These are phyloP conservation scores for Taphrina wiesneri DNA, from an alignment of 1,139 yeast species.

Conservation along the genomic window DNA sequence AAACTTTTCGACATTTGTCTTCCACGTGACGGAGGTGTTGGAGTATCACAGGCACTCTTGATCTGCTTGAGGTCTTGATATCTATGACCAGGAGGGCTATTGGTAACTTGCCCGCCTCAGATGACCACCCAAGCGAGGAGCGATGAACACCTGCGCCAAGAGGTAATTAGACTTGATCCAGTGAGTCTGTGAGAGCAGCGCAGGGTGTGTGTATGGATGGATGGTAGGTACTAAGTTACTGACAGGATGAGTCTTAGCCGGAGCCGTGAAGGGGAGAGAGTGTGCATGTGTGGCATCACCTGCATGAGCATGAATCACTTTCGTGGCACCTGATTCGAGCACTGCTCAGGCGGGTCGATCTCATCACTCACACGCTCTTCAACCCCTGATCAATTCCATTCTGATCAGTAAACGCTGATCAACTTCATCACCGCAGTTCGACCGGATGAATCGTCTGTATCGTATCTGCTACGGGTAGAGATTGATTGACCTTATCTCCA, in stretches of 20 bases:
- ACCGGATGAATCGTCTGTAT: neutral
- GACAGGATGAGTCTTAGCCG: no score
- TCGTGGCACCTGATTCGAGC: neutral
- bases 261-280: no score
- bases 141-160: neutral
- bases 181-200: neutral
- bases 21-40: no score
- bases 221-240: no score
- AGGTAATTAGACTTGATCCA: neutral
- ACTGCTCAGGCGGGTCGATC: no score
- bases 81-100: constrained; percentile 1
- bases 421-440: neutral
- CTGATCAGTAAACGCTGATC: no score
- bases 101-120: constrained; percentile 11
- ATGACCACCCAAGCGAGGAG: neutral
- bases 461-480: neutral
- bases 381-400: no score
- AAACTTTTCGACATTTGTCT: constrained; percentile 5
- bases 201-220: neutral
- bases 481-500: neutral
- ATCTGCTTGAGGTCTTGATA: neutral
- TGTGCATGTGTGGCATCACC: no score
- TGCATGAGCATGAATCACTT: neutral
- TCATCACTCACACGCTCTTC: no score
- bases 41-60: no score